Percentiles rank a stretch among this genome's conserved stretches.
These are phyloP conservation scores for Corinectria fuckeliana DNA, from an alignment of 2,329 filamentous ascomycete genomes.

Conservation along the genomic window DNA sequence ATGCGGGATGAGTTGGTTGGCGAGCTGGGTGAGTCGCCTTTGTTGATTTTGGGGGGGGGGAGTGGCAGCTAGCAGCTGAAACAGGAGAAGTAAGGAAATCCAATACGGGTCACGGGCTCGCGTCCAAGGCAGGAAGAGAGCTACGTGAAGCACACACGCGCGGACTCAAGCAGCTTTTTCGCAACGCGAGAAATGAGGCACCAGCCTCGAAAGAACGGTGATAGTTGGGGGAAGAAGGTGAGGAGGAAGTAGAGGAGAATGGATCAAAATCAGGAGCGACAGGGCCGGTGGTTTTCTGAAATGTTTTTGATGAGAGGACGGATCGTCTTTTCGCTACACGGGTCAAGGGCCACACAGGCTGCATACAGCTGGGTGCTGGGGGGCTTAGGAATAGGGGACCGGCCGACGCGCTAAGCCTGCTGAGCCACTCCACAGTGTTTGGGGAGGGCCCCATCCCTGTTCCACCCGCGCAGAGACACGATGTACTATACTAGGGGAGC, in stretches of 20 bases:
- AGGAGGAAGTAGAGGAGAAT: constrained; percentile 35
- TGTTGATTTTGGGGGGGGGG: constrained; percentile 26
- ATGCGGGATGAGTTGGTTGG: constrained; percentile 21
- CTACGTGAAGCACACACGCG: constrained; percentile 19
- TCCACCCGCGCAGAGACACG: constrained; percentile 20
- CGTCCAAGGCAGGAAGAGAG: constrained; percentile 25
- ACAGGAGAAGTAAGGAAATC: constrained; percentile 36
- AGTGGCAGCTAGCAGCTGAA: constrained; percentile 36
- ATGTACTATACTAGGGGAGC: too few species aligned
- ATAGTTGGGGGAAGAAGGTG: constrained; percentile 37
- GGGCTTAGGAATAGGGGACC: constrained; percentile 41
- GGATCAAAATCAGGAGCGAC: constrained; percentile 19
- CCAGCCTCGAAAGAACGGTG: constrained; percentile 42
- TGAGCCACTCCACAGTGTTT: constrained; percentile 41
- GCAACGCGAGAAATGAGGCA: constrained; percentile 40
- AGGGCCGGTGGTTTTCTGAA: constrained; percentile 33
- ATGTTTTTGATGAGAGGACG: constrained; percentile 39
- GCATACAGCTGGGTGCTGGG: constrained; percentile 25
- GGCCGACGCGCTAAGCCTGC: constrained; percentile 38
- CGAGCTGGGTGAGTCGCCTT: constrained; percentile 25
- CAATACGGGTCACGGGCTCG: constrained; percentile 37
- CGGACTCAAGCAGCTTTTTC: constrained; percentile 22
- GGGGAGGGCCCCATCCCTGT: constrained; percentile 28
- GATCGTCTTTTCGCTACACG: constrained; percentile 37
- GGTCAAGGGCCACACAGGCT: constrained; percentile 23